A percentile compares a stretch with the other conserved stretches of the same genome.
Conservation (phyloP, 768 basidiomycete genomes). For the Boletus huronensis region DNA sequence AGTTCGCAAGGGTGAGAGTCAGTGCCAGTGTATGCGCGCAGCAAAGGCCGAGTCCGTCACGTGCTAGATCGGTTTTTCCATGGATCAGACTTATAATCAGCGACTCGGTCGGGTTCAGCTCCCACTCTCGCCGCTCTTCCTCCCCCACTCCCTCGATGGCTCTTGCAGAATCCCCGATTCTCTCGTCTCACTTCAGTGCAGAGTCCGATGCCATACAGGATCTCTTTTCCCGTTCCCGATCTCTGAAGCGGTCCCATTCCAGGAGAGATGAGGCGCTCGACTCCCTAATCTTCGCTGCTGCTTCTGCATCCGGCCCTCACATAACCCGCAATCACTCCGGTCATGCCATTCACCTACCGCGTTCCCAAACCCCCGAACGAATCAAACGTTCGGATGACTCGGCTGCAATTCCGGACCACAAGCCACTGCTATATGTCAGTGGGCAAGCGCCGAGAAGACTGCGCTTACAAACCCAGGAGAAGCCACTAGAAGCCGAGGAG, state of each 20-base stretch:
- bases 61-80: background rate
- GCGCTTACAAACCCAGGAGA: conserved; percentile 38
- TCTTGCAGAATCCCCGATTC: conserved; percentile 28
- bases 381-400: conserved; percentile 48
- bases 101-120: background rate
- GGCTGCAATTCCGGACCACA: conserved; percentile 37
- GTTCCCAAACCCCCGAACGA: conserved; percentile 41
- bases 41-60: conserved; percentile 1
- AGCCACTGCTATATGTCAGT: conserved; percentile 61
- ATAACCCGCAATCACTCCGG: conserved; percentile 84
- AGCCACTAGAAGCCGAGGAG: conserved; percentile 28
- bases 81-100: conserved; percentile 5
- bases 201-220: conserved; percentile 63
- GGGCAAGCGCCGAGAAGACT: conserved; percentile 70
- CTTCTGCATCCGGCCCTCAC: conserved; percentile 68
- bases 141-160: conserved; percentile 17
- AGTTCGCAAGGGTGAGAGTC: background rate
- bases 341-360: conserved; percentile 68
- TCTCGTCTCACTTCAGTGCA: conserved; percentile 25
- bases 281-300: conserved; percentile 75
- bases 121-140: background rate
- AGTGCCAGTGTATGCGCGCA: background rate
- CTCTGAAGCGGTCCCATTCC: conserved; percentile 36
- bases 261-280: conserved; percentile 74
- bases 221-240: conserved; percentile 54